Evolutionary conservation across 306 rosid genomes (phyloP), one percentile per base, ranked within the genome.

Genomic region (Coriaria nepalensis): DNA sequence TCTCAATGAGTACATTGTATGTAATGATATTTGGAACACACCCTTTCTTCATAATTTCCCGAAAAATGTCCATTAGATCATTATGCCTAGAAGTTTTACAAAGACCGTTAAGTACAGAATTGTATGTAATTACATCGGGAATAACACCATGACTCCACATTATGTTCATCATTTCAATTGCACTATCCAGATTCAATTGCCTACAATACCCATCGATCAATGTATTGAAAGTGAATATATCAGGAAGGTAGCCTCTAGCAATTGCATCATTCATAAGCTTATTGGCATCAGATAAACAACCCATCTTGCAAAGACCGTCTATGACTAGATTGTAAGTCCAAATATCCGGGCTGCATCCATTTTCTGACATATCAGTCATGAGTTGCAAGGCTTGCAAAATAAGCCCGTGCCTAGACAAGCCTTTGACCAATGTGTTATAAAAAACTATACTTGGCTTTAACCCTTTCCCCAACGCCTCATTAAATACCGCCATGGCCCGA

Each of bases 231-330:
- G 95, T 83, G 65, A 74, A 83, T 63, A 83, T 78, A 69, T 88
- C 95, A 0, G 90, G 96, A 62, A 74, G 48, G 70, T 73, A 81
- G 52, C 93, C 93, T 64, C 71, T 67, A 35, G 81, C 63, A 69
- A 83, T 81, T 55, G 80, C 93, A 54, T 72, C 95, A 36, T 70
- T 71, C 47, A 78, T 37, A 60, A 88, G 78, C 56, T 70, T 67
- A 66, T 33, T 59, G 53, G 95, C 96, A 52, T 88, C 93, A 47
- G 73, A 70, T 44, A 81, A 49, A 69, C 77, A 88, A 50, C 96
- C 93, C 75, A 83, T 70, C 80, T 88, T 88, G 75, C 96, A 88
- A 73, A 88, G 53, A 45, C 93, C 95, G 50, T 81, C 76, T 52
- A 88, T 68, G 42, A 88, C 78, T 56, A 81, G 52, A 68, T 83